A percentile compares a stretch with the other conserved stretches of the same genome.
Evolutionary conservation across 2,329 filamentous ascomycete species (phyloP).

Genomic region (Trichoderma atrobrunneum): DNA sequence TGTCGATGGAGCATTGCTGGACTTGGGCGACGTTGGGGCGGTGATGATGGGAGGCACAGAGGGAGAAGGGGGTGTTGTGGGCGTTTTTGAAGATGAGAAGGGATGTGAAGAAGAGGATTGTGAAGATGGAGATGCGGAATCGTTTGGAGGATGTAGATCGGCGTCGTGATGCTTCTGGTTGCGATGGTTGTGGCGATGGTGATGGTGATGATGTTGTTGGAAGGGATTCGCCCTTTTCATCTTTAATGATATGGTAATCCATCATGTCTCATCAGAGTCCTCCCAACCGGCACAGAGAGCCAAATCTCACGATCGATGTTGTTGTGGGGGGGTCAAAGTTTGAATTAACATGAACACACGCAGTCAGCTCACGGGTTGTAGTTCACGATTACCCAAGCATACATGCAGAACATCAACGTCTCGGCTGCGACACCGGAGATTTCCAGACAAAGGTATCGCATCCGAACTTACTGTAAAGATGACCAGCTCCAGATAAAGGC

Average conservation of each 20-base stretch:
- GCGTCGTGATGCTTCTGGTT: background rate
- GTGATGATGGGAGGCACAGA: background rate
- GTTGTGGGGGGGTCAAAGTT: background rate
- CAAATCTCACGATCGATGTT: background rate
- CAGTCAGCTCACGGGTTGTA: background rate
- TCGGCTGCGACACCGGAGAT: background rate
- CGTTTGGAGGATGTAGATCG: background rate
- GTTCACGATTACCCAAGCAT: background rate
- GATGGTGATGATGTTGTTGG: background rate
- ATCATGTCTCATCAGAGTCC: background rate
- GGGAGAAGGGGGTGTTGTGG: background rate
- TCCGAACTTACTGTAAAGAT: background rate
- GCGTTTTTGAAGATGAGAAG: background rate
- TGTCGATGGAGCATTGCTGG: slow-evolving; percentile 50
- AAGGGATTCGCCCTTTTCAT: background rate
- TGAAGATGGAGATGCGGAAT: background rate
- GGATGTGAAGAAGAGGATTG: background rate
- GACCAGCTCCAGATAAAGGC: background rate
- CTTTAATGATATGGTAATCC: background rate
- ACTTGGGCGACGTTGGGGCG: slow-evolving; percentile 21
- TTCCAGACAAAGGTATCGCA: background rate
- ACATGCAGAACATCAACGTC: background rate
- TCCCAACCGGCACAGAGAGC: background rate
- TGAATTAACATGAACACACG: background rate
- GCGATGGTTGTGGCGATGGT: no score